Conservation (phyloP, 805 yeast genomes). For the Lipomyces chichibuensis region DNA sequence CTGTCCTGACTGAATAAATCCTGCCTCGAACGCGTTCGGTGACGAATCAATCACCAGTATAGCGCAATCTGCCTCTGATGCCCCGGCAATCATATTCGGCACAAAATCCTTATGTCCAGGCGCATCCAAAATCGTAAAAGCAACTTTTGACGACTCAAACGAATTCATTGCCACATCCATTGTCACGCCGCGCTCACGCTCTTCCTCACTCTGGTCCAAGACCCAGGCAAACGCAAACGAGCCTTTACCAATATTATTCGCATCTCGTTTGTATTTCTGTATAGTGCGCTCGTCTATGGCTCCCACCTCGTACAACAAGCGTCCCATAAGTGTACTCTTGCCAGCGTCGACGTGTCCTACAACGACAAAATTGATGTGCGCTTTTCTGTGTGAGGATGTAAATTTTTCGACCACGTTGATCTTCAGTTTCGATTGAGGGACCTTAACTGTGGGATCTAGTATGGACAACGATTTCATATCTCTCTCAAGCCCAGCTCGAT, state of each 20-base stretch:
- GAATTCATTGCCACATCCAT: constrained; percentile 72
- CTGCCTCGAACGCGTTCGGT: constrained; percentile 69
- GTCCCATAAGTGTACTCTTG: constrained; percentile 77
- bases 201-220: constrained; percentile 79
- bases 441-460: constrained; percentile 32
- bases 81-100: constrained; percentile 85
- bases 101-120: constrained; percentile 85
- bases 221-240: constrained; percentile 87
- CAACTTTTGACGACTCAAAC: constrained; percentile 58
- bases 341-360: constrained; percentile 86
- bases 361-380: constrained; percentile 71
- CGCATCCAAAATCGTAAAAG: constrained; percentile 76
- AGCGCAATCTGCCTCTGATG: constrained; percentile 58
- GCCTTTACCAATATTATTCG: constrained; percentile 68
- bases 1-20: constrained; percentile 69
- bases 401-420: constrained; percentile 51
- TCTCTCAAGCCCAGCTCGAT: constrained; percentile 18
- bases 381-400: constrained; percentile 49
- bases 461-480: constrained; percentile 24
- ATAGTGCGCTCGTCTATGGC: constrained; percentile 67
- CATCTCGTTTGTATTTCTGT: constrained; percentile 64
- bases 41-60: constrained; percentile 70
- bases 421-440: constrained; percentile 50
- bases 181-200: constrained; percentile 74
- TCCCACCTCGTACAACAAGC: constrained; percentile 67